Percentiles rank a stretch among this genome's conserved stretches.
phyloP scores from a whole-genome alignment of 176 grass and related monocot species.

The Pontederia crassipes region DNA sequence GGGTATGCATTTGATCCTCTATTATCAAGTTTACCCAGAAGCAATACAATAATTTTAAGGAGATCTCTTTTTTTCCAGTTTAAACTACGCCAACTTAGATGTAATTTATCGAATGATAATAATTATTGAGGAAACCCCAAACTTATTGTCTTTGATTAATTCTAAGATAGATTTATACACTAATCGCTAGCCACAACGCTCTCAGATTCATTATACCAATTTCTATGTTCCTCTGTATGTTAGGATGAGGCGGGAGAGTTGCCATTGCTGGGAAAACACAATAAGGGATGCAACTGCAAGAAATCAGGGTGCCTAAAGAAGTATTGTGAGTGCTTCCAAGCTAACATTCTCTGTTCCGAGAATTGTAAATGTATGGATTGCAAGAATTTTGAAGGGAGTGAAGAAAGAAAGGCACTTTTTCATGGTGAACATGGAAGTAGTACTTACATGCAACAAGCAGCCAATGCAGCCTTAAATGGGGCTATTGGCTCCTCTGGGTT shows the following conservation, averaged over 20 bases:
- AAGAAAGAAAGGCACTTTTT: conserved; percentile 27
- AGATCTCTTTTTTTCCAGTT: too few relatives aligned
- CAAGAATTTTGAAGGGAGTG: conserved; percentile 33
- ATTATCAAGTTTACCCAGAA: neutral
- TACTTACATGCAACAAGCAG: conserved; percentile 17
- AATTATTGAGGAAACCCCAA: too few relatives aligned
- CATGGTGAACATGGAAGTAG: conserved; percentile 3
- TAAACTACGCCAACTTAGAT: too few relatives aligned
- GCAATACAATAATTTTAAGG: neutral
- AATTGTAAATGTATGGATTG: conserved; percentile 34
- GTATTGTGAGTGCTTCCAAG: conserved; percentile 40
- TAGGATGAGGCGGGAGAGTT: conserved; percentile 22
- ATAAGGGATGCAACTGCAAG: conserved; percentile 35
- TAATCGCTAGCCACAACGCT: neutral
- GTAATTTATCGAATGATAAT: too few relatives aligned
- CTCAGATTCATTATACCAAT: neutral
- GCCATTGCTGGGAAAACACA: conserved; percentile 24
- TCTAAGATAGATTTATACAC: too few relatives aligned
- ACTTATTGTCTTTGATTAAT: too few relatives aligned
- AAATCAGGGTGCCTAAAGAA: conserved; percentile 39
- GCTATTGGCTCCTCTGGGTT: conserved; percentile 22
- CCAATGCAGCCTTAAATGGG: conserved; percentile 23
- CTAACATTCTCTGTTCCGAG: conserved; percentile 36
- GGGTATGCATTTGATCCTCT: conserved; percentile 37
- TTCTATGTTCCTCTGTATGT: neutral